phyloP scores from a whole-genome alignment of 306 rosid species.

The Biancaea sappan region DNA sequence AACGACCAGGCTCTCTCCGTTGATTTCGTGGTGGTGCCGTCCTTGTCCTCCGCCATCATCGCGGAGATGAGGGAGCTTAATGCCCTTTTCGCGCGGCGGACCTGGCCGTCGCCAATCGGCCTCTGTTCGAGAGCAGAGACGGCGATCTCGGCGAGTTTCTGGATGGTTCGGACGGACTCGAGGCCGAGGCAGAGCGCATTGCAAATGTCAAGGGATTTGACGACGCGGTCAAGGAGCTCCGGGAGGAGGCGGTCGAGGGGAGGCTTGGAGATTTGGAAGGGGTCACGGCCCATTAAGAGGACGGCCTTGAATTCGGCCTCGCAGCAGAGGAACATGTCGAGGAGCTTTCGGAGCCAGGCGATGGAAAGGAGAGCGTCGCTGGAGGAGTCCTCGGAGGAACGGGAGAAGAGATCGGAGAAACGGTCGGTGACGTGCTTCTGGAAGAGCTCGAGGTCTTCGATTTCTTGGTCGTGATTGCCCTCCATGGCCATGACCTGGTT shows the following conservation, averaged over 20 bases:
- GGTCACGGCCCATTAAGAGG: conserved; percentile 73
- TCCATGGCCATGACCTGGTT: conserved; percentile 94
- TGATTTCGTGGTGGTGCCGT: conserved; percentile 40
- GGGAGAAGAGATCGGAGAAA: conserved; percentile 57
- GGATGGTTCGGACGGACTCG: conserved; percentile 68
- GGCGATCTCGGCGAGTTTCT: conserved; percentile 78
- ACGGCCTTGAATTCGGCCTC: conserved; percentile 94
- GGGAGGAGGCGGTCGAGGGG: conserved; percentile 84
- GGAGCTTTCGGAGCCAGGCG: conserved; percentile 70
- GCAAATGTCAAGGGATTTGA: conserved; percentile 81
- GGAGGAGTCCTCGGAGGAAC: conserved; percentile 49
- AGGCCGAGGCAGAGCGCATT: conserved; percentile 78
- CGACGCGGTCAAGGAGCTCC: conserved; percentile 71
- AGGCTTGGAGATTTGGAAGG: conserved; percentile 63
- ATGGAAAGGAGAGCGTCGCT: conserved; percentile 61
- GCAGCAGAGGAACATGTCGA: conserved; percentile 82
- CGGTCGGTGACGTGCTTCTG: conserved; percentile 75
- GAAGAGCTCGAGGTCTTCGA: conserved; percentile 84
- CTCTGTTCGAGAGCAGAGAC: conserved; percentile 59
- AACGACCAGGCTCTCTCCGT: conserved; percentile 84
- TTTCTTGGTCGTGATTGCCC: conserved; percentile 69
- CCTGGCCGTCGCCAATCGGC: conserved; percentile 90
- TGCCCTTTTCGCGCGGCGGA: conserved; percentile 84
- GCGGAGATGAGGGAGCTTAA: conserved; percentile 51
- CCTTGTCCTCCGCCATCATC: conserved; percentile 71